phyloP scores from a whole-genome alignment of 2,329 filamentous ascomycete species.

The Aspergillus chevalieri region DNA sequence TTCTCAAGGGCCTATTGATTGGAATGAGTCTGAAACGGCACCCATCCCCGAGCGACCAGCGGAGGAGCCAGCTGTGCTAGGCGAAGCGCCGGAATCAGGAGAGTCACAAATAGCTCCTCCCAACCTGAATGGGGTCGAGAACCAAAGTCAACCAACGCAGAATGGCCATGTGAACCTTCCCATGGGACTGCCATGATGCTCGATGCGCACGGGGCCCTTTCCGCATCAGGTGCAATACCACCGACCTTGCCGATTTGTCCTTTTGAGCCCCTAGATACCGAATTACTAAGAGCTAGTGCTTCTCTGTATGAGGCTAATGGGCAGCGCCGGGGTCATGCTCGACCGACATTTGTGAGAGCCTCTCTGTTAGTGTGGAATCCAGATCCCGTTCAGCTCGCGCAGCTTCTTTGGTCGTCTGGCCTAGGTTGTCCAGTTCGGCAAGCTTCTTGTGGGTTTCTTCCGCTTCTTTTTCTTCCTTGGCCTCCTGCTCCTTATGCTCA shows the following conservation, averaged over 20 bases:
- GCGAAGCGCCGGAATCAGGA: conserved; percentile 1
- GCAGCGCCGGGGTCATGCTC: conserved; percentile 20
- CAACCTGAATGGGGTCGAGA: conserved; percentile 2
- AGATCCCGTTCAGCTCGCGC: conserved; percentile 23
- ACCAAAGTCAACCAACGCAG: conserved; percentile 1
- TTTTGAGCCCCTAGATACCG: not conserved
- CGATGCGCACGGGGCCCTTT: not conserved
- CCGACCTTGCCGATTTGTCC: not conserved
- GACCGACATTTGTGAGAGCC: conserved; percentile 37
- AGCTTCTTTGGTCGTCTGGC: conserved; percentile 37
- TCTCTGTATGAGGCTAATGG: not conserved
- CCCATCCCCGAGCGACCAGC: conserved; percentile 1
- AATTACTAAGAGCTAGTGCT: not conserved
- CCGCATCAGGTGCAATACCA: not conserved
- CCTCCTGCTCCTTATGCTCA: conserved; percentile 53
- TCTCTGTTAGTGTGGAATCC: conserved; percentile 32
- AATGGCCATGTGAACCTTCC: not conserved
- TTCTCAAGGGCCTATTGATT: conserved; percentile 12
- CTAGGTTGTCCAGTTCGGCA: conserved; percentile 41
- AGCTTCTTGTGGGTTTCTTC: conserved; percentile 44
- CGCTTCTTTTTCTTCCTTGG: conserved; percentile 45
- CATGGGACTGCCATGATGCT: not conserved
- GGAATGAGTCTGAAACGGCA: conserved; percentile 3
- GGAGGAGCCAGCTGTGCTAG: not conserved
- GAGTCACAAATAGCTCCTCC: conserved; percentile 2